Base-by-base conservation (phyloP, 139 green algal species). In the Coelastrella sp. region DNA sequence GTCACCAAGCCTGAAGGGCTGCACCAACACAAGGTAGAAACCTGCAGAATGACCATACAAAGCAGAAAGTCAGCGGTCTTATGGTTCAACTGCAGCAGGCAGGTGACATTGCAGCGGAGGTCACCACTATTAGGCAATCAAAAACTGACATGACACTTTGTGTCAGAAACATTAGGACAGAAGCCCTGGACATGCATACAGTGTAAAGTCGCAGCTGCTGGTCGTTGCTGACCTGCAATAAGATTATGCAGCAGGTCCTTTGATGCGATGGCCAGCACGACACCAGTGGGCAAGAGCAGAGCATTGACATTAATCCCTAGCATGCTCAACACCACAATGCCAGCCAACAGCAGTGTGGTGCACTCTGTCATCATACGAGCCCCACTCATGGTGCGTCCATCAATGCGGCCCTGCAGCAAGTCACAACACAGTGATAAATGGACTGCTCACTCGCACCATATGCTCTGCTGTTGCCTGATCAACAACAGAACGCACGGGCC, bases 201-300 rank as follows among this genome's bases (percentile, higher is more conserved):
- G 45, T 57, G 15, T 57, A 57, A 0, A 23, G 45, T 13, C 0
- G 45, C 0, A 13, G 11, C 11, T 57, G 45, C 0, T 57, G 45
- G 45, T 2, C 45, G 15, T 57, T 57, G 45, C 38, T 57, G 85
- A 92, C 79, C 79, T 53, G 79, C 79, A 57, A 96, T 81, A 67
- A 95, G 92, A 86, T 96, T 96, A 64, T 92, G 90, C 32, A 86
- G 72, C 9, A 96, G 75, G 83, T 96, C 92, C 66, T 93, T 93
- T 37, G 88, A 89, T 0, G 93, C 93, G 35, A 94, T 81, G n/a
- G 92, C 93, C 37, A 92, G 71, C n/a, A 86, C 91, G 3, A 95
- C 74, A 11, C 89, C 92, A 23, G 91, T 91, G 3, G 94, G 94
- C 38, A 97, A 77, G 40, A 97, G 79, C 45, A 97, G 90, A 4